A percentile compares a stretch with the other conserved stretches of the same genome.
Conservation (phyloP, 2,329 filamentous ascomycete species). For the Penicillium italicum region DNA sequence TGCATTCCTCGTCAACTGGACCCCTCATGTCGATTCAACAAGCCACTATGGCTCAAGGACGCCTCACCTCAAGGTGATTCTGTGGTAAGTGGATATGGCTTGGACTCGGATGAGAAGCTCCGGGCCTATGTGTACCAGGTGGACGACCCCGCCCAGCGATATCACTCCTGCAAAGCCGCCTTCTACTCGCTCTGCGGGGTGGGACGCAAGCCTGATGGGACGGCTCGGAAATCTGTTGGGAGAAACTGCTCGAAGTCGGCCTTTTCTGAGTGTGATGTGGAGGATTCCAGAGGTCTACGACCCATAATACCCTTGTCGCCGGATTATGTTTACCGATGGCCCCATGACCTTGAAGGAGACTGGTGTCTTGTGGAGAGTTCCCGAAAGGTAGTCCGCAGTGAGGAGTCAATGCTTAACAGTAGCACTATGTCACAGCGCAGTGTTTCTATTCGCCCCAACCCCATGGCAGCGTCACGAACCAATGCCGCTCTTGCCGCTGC, state of each 20-base stretch:
- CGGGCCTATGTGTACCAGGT: conserved; percentile 35
- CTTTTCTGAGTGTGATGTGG: conserved; percentile 45
- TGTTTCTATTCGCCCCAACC: conserved; percentile 27
- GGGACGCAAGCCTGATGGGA: conserved; percentile 42
- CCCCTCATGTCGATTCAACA: conserved; percentile 36
- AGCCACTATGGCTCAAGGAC: conserved; percentile 43
- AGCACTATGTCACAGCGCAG: conserved; percentile 29
- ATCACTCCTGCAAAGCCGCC: conserved; percentile 39
- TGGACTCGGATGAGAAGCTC: conserved; percentile 43
- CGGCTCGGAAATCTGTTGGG: conserved; percentile 42
- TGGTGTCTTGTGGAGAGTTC: conserved; percentile 35
- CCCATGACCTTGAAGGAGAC: conserved; percentile 40
- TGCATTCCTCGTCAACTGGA: conserved; percentile 46
- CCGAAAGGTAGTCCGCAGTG: conserved; percentile 17
- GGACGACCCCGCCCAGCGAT: conserved; percentile 37
- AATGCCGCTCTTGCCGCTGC: conserved; percentile 41
- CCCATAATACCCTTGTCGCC: conserved; percentile 46
- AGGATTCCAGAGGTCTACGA: conserved; percentile 45
- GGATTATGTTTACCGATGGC: conserved; percentile 47
- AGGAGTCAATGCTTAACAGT: conserved; percentile 28
- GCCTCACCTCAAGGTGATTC: conserved; percentile 47
- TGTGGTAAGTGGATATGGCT: conserved; percentile 42
- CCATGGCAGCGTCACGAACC: conserved; percentile 33
- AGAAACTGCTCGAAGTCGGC: conserved; percentile 46
- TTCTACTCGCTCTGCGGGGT: conserved; percentile 48